Evolutionary conservation across 371 early-diverging fungal species (phyloP), one percentile per base, ranked within the genome.

Genomic region (Mucor velutinosus): DNA sequence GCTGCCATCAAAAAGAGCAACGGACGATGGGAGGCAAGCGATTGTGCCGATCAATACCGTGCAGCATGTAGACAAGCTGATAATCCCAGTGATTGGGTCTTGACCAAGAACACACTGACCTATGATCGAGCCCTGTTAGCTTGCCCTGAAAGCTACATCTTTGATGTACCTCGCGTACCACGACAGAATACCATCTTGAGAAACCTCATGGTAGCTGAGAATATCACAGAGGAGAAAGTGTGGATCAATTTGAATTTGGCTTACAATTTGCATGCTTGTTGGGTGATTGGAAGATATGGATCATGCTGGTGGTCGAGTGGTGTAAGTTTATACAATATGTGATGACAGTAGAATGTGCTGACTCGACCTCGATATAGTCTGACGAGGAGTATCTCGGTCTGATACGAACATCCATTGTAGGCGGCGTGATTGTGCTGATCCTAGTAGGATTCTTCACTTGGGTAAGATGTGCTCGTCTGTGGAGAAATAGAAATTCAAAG

Each of bases 161-260:
- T 79, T 75, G 79, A 79, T 32, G 67, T 66, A 10, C 79, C 80
- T 21, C 66, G 76, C 8, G 60, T 66, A 3, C 66, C 80, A 1
- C 49, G 57, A 3, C 71, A 82, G 32, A 82, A 81, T 21, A 64
- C 58, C 0, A 32, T 61, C 27, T 45, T 81, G 3, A 64, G 51
- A 37, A 60, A 61, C 27, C 21, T 58, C 0, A 14, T 62, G 4
- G 56, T 23, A 3, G 23, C 30, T 0, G 39, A 60, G 11, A 68
- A 76, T 29, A 32, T 60, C 4, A 27, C 60, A 21, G 41, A 62
- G 11, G 62, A 68, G 55, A 67, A 67, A 37, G 33, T 72, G 19
- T 81, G 82, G 82, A 73, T 81, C 27, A 74, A 81, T 64, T 47
- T 81, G 29, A 81, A 81, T 47, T 64, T 72, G 7, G 72, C 45